Conservation (phyloP, 805 yeast species). For the Saccharomycopsis sp. region DNA sequence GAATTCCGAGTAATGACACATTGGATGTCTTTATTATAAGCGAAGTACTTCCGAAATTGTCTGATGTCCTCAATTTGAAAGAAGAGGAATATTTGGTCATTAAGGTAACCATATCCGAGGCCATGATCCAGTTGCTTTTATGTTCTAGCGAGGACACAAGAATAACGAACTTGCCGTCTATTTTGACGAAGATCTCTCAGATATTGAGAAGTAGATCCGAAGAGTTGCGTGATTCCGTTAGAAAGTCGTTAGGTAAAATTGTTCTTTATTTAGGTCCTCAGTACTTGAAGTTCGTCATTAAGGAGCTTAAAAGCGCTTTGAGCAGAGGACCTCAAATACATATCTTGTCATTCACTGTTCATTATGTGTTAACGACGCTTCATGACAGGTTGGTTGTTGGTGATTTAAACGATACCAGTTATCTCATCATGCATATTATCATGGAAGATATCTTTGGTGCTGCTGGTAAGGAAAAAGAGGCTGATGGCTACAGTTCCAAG, state of each 20-base stretch:
- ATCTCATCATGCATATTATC: slow-evolving; percentile 55
- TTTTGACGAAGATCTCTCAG: slow-evolving; percentile 82
- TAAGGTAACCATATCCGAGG: slow-evolving; percentile 77
- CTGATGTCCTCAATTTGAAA: slow-evolving; percentile 51
- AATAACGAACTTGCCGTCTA: slow-evolving; percentile 64
- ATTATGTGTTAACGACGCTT: slow-evolving; percentile 57
- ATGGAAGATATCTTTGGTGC: slow-evolving; percentile 94
- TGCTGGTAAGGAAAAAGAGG: slow-evolving; percentile 90
- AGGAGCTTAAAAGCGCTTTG: slow-evolving; percentile 72
- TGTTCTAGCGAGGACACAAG: slow-evolving; percentile 54
- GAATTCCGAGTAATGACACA: slow-evolving; percentile 24
- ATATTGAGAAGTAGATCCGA: slow-evolving; percentile 79
- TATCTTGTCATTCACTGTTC: slow-evolving; percentile 83
- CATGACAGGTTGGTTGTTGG: slow-evolving; percentile 47
- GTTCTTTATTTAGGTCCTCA: slow-evolving; percentile 60
- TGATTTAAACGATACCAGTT: slow-evolving; percentile 64
- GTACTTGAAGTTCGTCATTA: slow-evolving; percentile 67
- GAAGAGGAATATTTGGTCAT: slow-evolving; percentile 73
- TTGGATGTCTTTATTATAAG: slow-evolving; percentile 43
- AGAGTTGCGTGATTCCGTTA: slow-evolving; percentile 78
- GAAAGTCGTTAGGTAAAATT: slow-evolving; percentile 67
- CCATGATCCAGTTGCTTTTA: slow-evolving; percentile 59
- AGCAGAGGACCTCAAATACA: slow-evolving; percentile 90
- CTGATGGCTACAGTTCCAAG: slow-evolving; percentile 78
- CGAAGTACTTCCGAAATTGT: slow-evolving; percentile 57